Conservation (phyloP, 148 eudicot genomes). For the Dysphania ambrosioides region DNA sequence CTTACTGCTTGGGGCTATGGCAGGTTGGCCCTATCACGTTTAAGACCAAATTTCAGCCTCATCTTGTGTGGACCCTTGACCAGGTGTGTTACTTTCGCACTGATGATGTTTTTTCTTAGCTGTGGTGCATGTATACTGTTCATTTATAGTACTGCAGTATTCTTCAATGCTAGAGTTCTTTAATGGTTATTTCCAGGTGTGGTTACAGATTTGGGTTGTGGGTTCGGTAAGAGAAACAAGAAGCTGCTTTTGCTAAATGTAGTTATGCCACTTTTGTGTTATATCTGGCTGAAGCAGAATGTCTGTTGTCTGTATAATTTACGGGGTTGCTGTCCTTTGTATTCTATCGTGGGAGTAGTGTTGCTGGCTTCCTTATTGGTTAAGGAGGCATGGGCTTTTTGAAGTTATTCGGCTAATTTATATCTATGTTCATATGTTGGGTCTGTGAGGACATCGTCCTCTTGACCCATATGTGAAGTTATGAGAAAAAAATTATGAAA, state of each 20-base stretch:
- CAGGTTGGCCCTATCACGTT: conserved; percentile 85
- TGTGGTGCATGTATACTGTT: not conserved
- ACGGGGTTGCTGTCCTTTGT: not conserved
- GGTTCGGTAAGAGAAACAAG: not conserved
- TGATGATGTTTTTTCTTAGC: not conserved
- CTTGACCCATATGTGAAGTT: no score
- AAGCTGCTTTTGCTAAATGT: not conserved
- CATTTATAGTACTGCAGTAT: not conserved
- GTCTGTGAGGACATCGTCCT: not conserved
- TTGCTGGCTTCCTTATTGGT: not conserved
- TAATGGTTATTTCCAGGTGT: not conserved
- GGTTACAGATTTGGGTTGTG: not conserved
- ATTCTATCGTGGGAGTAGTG: not conserved
- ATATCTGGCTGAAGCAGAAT: not conserved
- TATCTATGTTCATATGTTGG: not conserved
- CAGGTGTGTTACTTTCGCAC: conserved; percentile 48
- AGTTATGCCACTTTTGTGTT: not conserved
- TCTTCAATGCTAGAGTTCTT: not conserved
- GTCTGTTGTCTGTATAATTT: not conserved
- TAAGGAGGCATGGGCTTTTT: not conserved
- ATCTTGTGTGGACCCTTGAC: conserved; percentile 87
- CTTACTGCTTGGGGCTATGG: conserved; percentile 20
- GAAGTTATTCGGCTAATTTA: not conserved
- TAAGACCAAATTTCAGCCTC: conserved; percentile 71
- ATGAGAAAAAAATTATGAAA: no score